Evolutionary conservation across 805 yeast genomes (phyloP).

Genomic region (Candida insectalens): DNA sequence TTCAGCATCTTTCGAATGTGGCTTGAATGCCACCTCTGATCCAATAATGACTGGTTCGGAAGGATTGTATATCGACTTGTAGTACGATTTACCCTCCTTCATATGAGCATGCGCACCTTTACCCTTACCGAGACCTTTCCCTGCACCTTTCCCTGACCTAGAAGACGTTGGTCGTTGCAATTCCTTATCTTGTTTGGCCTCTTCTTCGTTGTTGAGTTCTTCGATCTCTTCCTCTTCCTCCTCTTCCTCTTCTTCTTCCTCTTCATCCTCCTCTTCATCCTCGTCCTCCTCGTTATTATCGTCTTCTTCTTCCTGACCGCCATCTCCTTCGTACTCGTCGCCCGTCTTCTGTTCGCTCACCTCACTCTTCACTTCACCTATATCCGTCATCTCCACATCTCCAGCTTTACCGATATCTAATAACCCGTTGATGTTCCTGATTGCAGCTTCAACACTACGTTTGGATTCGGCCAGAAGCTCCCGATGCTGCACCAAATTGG

Average conservation of each 20-base stretch:
- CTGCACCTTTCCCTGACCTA: background rate
- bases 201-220: background rate
- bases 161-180: background rate
- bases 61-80: conserved; percentile 12
- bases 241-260: background rate
- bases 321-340: background rate
- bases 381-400: background rate
- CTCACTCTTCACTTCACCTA: background rate
- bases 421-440: conserved; percentile 37
- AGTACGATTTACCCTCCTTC: conserved; percentile 12
- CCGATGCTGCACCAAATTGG: conserved; percentile 39
- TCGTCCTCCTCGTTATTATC: background rate
- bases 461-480: conserved; percentile 47
- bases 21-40: conserved; percentile 81
- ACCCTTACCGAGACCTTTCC: background rate
- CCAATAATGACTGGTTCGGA: conserved; percentile 28
- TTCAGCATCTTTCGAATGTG: conserved; percentile 64
- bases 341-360: no score
- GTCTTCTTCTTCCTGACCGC: background rate
- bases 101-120: conserved; percentile 3
- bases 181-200: conserved; percentile 3
- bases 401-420: conserved; percentile 14
- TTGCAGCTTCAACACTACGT: conserved; percentile 30
- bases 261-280: background rate
- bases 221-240: background rate